Evolutionary conservation across 768 basidiomycete species (phyloP), one percentile per base, ranked within the genome.

Genomic region (Cystofilobasidium capitatum): DNA sequence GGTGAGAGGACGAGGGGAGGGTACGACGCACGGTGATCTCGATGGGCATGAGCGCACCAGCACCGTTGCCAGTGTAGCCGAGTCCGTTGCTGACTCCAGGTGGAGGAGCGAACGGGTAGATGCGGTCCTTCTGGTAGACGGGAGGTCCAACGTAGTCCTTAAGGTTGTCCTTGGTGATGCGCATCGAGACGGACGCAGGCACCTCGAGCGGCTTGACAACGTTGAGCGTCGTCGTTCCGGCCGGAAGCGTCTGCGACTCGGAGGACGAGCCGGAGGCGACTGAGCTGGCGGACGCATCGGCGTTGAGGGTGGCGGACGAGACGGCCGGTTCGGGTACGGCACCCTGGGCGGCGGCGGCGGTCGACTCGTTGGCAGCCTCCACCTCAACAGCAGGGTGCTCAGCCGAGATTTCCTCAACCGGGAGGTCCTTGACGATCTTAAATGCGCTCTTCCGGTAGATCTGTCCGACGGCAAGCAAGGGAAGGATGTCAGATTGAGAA

Each of bases 391-490:
- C 80, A 39, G 73, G 51, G 31, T 75, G n/a, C 75, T 57, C 47
- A 71, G 55, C 69, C 39, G 70, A 71, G 54, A 51, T 67, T 35
- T 72, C 69, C 3, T 71, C 71, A 51, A 69, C 58, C 20, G 66
- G 63, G 44, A 66, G 55, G 24, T 62, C 60, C 35, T 75, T 97
- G 1, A 98, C 89, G 62, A 99, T 83, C 76, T 88, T 90, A 71
- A 94, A 80, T 0, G 94, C 93, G 17, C 93, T 89, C 76, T 99
- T 99, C 69, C 96, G 85, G 78, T 93, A 98, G 66, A 99, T 92
- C 91, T 97, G 70, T 70, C 16, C 33, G 26, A n/a, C n/a, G 13
- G 42, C 22, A 51, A 37, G 2, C 5, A n/a, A 22, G 31, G 20
- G 66, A 7, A 45, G 39, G 33, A 35, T 16, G 42, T 57, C 7